Evolutionary conservation across 1,284 basidiomycete genomes (phyloP), one percentile per base, ranked within the genome.

Genomic region (Athelia sp.): DNA sequence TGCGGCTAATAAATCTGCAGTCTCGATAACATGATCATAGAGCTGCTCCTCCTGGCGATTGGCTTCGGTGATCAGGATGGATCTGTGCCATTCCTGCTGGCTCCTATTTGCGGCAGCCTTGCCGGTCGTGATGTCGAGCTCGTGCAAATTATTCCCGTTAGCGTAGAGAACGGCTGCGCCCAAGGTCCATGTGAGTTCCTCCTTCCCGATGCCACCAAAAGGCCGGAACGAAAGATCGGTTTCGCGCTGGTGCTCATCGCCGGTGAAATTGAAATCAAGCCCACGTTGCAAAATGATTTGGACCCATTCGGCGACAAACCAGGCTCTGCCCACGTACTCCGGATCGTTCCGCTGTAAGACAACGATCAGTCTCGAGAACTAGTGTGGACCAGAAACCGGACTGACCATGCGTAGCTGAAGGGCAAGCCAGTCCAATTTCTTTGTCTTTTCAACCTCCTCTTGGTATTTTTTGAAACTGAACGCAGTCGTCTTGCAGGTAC

Each of bases 401-500:
- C 36, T 21, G 15, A 17, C 36, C 19, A n/a, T 6, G n/a, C 36
- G 36, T 4, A 17, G 9, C 36, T 40, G 15, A 40, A n/a, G 19
- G 6, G 4, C 19, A n/a, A n/a, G 19, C 36, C 36, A 40, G 6
- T 6, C 36, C n/a, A 40, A 21, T n/a, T 6, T n/a, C n/a, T 4
- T 40, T n/a, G 19, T 21, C 6, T 9, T 17, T n/a, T 40, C 9
- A 6, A 40, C 36, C 19, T 40, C 36, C 9, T 6, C 36, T n/a
- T 8, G 36, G 36, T 40, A 40, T 40, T 40, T n/a, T 40, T 40
- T n/a, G 36, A 40, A 40, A 40, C n/a, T 40, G 36, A 40, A 40
- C 15, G 15, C 9, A 6, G 36, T 40, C 36, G 15, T n/a, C 19
- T 40, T 40, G 36, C 8, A 4, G 9, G 15, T 9, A 40, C 36